Evolutionary conservation across 768 basidiomycete species (phyloP).

Genomic region (Gloeophyllum trabeum): DNA sequence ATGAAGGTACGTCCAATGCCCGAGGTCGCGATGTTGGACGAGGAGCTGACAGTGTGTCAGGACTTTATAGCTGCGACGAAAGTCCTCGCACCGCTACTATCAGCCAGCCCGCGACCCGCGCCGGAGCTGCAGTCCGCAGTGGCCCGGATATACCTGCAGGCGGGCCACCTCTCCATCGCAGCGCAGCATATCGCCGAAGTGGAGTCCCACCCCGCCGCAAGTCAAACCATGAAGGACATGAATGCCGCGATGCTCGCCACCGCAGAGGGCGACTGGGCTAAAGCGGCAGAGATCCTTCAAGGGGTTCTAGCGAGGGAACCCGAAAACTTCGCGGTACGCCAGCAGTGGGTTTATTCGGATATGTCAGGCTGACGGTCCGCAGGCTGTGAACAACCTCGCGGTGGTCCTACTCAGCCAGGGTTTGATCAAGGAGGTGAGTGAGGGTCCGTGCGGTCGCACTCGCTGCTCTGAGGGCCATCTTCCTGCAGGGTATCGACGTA

Average conservation of each 20-base stretch:
- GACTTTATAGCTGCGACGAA: constrained; percentile 59
- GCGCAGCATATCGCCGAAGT: constrained; percentile 44
- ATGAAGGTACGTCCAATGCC: constrained; percentile 49
- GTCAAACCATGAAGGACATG: constrained; percentile 38
- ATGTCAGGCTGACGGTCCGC: not conserved
- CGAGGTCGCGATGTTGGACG: not conserved
- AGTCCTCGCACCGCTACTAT: constrained; percentile 59
- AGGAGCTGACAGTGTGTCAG: constrained; percentile 20
- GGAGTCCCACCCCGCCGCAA: constrained; percentile 29
- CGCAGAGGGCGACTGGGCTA: constrained; percentile 62
- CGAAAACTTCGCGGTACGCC: constrained; percentile 46
- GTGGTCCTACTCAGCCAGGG: constrained; percentile 66
- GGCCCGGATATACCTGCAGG: constrained; percentile 65
- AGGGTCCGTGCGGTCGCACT: not conserved
- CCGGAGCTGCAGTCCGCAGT: constrained; percentile 57
- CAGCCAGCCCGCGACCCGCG: constrained; percentile 22
- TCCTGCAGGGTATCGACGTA: constrained; percentile 50
- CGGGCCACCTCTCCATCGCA: constrained; percentile 53
- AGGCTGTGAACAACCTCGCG: constrained; percentile 72
- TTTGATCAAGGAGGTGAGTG: constrained; percentile 51
- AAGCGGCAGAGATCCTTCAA: constrained; percentile 33
- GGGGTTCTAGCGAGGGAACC: constrained; percentile 38
- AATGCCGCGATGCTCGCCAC: constrained; percentile 56
- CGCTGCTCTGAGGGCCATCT: not conserved
- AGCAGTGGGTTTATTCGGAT: not conserved